Base-by-base conservation (phyloP, 768 basidiomycete species). In the Boletus reticuloceps region DNA sequence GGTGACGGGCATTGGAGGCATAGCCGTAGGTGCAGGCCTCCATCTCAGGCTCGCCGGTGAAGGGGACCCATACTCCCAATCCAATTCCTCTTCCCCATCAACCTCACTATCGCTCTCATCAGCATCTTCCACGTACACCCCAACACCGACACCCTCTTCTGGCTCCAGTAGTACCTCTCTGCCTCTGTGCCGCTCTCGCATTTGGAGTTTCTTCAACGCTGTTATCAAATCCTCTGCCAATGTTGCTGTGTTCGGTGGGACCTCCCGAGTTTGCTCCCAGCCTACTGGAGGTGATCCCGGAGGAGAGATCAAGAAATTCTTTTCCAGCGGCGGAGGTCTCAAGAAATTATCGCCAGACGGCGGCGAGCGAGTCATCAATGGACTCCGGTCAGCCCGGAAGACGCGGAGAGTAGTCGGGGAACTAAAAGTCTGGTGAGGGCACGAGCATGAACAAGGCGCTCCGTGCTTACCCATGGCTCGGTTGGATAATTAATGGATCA, bases 281-380 rank as follows among this genome's bases (percentile, higher is more conserved):
- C 95, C 97, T 1, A 95, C 86, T 0, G 97, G 97, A 0, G 97
- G 97, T 0, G 94, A 97, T 6, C 97, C 97, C 5, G 97, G 97
- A 0, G 97, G 97, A 0, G 97, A 98, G 59, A 99, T 95, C 45
- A 99, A 80, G 74, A 98, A 98, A 74, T 98, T 98, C 73, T 93
- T 93, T 63, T 94, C 89, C 38, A 86, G 61, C 0, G 80, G 73
- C 0, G 96, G 96, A 0, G 94, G 93, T 40, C 79, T 82, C 36
- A 95, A 81, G 59, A 59, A 62, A 45, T 65, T 61, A 43, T 60
- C 64, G 31, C 65, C 53, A 17, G 68, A 69, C 13, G 59, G 67
- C 4, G 69, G 62, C 5, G 69, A 71, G 14, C 50, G 69, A 54
- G 70, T 71, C 51, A 79, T 74, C 46, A 91, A 70, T 4, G 86